These are phyloP conservation scores for Drosera capensis DNA, from an alignment of 148 eudicot species.

Conservation along the genomic window DNA sequence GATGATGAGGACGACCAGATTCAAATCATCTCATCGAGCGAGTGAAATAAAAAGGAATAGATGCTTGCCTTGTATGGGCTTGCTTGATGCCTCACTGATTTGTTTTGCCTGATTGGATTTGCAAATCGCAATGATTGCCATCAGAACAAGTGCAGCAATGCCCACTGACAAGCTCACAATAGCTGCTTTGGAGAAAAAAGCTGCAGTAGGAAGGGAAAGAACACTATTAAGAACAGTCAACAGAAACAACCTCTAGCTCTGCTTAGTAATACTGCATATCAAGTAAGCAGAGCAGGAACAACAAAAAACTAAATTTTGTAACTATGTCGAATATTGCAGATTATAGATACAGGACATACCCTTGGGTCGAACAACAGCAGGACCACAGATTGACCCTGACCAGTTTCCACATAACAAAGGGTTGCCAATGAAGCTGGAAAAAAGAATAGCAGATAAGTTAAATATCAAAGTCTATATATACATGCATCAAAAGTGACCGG, in stretches of 20 bases:
- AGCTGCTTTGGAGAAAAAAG: slow-evolving; percentile 29
- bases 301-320: background rate
- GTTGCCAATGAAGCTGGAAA: slow-evolving; percentile 46
- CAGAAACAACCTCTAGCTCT: too few relatives aligned
- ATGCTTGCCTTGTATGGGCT: slow-evolving; percentile 20
- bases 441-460: too few relatives aligned
- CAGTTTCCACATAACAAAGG: slow-evolving; percentile 54
- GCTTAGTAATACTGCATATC: too few relatives aligned
- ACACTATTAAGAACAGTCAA: too few relatives aligned
- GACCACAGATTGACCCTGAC: slow-evolving; percentile 53
- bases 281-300: too few relatives aligned
- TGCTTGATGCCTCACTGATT: slow-evolving; percentile 14
- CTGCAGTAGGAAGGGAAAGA: slow-evolving; percentile 22
- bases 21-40: too few relatives aligned
- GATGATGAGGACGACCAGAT: background rate
- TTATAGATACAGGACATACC: too few relatives aligned
- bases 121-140: slow-evolving; percentile 34
- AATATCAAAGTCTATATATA: too few relatives aligned
- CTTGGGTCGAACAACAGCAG: slow-evolving; percentile 21
- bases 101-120: slow-evolving; percentile 27
- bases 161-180: slow-evolving; percentile 37
- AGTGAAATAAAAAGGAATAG: background rate
- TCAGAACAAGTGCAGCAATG: slow-evolving; percentile 21
- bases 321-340: too few relatives aligned
- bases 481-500: background rate